Evolutionary conservation across 257 asterid species (phyloP).

Genomic region (Solanum sejunctum): DNA sequence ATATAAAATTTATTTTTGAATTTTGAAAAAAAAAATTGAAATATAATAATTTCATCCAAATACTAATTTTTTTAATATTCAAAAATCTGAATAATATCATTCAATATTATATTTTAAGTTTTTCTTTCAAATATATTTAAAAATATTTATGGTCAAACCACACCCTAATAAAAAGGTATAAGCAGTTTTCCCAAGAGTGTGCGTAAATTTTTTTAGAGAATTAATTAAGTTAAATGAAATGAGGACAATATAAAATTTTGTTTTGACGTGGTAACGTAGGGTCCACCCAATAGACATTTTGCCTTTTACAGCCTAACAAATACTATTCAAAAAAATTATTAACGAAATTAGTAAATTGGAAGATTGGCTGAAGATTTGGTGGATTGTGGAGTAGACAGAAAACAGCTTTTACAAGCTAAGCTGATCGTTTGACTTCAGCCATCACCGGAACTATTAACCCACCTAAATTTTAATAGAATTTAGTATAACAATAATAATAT

Average conservation of each 20-base stretch:
- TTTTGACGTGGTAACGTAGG: conserved; percentile 10
- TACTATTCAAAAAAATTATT: background rate
- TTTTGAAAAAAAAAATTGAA: no score
- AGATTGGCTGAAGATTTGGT: background rate
- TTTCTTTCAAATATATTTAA: no score
- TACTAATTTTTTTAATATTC: no score
- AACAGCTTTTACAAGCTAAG: conserved; percentile 40
- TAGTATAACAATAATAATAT: no score
- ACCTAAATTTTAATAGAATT: no score
- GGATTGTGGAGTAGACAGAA: conserved; percentile 12
- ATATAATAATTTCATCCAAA: no score
- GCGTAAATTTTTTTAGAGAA: background rate
- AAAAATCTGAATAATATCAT: no score
- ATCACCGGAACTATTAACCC: background rate
- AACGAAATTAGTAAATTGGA: background rate
- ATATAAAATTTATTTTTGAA: no score
- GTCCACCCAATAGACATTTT: conserved; percentile 17
- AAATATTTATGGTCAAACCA: no score
- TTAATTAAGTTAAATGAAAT: conserved; percentile 8
- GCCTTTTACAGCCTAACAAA: background rate
- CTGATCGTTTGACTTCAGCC: conserved; percentile 38
- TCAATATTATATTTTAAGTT: no score
- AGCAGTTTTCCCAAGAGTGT: no score
- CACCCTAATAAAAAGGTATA: no score
- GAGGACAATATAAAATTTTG: background rate